Evolutionary conservation across 2,329 filamentous ascomycete genomes (phyloP), one percentile per base, ranked within the genome.

Genomic region (Pyricularia grisea): DNA sequence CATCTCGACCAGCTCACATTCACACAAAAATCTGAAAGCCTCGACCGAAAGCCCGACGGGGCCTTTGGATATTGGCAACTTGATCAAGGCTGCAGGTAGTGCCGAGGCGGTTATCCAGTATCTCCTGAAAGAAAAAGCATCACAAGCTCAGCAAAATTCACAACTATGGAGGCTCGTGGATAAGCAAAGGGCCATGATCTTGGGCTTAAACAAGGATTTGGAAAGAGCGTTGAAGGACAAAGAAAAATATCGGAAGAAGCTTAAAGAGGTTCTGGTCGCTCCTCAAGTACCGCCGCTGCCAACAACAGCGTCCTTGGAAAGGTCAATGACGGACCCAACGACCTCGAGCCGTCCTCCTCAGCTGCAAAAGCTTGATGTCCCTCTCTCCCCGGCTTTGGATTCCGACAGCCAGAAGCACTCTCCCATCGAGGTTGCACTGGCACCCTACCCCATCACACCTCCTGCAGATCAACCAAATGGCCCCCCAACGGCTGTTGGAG

Each of bases 101-200:
- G 86, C 94, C 20, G 94, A 99, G 77, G 92, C 92, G 6, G 91
- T 96, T 5, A 92, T 99, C 70, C 87, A 93, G 73, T 92, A 95
- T 74, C 82, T 99, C 67, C 81, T 97, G 72, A 96, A 92, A 77
- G 95, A 99, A 77, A 98, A 97, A 78, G 89, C 94, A 72, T 91
- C 92, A 66, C 91, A 93, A 68, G 88, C 92, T 5, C 90, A 92
- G 73, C 95, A 98, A 76, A 98, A 98, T 77, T 84, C 90, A 23
- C 94, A 99, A 77, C 81, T 99, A 74, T 99, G 95, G 95, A 90
- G 93, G 67, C 81, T 99, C 65, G 93, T 99, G 67, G 94, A 98
- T 78, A 98, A 99, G 81, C 95, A 99, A 79, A 87, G 94, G 71
- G 89, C 93, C 20, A 94, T 99, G 89, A 93, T 99, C 68, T 80